phyloP scores from a whole-genome alignment of 2,329 filamentous ascomycete species.

The Metarhizium album region DNA sequence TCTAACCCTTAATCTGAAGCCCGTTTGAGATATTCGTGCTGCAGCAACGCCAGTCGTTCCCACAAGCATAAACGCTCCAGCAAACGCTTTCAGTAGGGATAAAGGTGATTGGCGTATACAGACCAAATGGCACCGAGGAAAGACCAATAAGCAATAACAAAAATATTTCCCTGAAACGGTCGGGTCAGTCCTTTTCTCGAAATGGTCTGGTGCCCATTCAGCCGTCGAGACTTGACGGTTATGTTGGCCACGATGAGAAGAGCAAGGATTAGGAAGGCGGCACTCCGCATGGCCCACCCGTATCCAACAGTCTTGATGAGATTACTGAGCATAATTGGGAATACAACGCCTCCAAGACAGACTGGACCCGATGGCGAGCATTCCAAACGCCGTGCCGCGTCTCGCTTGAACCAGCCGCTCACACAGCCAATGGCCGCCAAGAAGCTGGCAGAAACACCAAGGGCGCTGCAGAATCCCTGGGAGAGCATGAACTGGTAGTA shows the following conservation, averaged over 20 bases:
- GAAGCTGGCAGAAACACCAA: conserved; percentile 25
- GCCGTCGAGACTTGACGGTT: conserved; percentile 20
- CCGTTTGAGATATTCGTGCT: conserved; percentile 8
- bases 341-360: conserved; percentile 28
- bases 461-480: conserved; percentile 26
- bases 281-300: conserved; percentile 28
- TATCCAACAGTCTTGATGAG: conserved; percentile 26
- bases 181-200: conserved; percentile 4
- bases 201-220: not conserved
- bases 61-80: conserved; percentile 9
- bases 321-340: conserved; percentile 28
- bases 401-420: conserved; percentile 24
- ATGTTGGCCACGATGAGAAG: conserved; percentile 22
- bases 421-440: conserved; percentile 22
- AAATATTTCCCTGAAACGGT: conserved; percentile 17
- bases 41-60: conserved; percentile 11
- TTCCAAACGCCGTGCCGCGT: conserved; percentile 24
- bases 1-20: conserved; percentile 8
- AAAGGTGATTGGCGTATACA: conserved; percentile 21
- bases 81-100: conserved; percentile 12
- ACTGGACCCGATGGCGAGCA: conserved; percentile 24
- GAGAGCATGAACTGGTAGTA: conserved; percentile 15
- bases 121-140: conserved; percentile 18
- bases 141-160: conserved; percentile 15
- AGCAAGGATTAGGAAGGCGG: conserved; percentile 25